Evolutionary conservation across 176 grass and related monocot genomes (phyloP).

Genomic region (Oryza coarctata): DNA sequence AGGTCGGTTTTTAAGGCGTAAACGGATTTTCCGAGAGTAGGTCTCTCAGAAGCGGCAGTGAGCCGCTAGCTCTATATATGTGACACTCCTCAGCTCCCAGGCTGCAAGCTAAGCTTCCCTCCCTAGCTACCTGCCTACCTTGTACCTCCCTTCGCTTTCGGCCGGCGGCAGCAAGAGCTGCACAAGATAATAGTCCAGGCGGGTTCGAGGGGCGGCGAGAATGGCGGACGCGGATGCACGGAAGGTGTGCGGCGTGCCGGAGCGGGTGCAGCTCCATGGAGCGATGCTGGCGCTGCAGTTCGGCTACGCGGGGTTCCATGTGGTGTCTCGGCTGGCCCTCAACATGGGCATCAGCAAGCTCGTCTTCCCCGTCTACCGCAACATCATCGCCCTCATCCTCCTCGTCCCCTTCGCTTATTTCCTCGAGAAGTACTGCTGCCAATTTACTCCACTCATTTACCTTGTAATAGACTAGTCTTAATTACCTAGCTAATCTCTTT

Average conservation of each 20-base stretch:
- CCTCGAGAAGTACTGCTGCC: slow-evolving; percentile 98
- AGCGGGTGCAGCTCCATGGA: slow-evolving; percentile 91
- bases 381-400: slow-evolving; percentile 92
- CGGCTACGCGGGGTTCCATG: slow-evolving; percentile 94
- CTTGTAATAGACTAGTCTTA: too few relatives aligned
- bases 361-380: slow-evolving; percentile 96
- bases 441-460: too few relatives aligned
- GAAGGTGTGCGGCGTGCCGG: slow-evolving; percentile 74
- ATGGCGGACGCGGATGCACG: slow-evolving; percentile 76
- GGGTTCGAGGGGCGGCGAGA: too few relatives aligned
- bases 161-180: too few relatives aligned
- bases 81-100: background rate
- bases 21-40: too few relatives aligned
- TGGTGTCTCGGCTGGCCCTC: slow-evolving; percentile 84
- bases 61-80: background rate
- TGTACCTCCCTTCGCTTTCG: too few relatives aligned
- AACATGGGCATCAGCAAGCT: slow-evolving; percentile 99
- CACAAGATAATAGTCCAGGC: too few relatives aligned
- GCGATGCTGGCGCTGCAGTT: slow-evolving; percentile 98
- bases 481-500: too few relatives aligned
- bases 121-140: too few relatives aligned
- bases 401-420: slow-evolving; percentile 95
- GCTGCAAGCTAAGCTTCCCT: too few relatives aligned
- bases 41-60: too few relatives aligned
- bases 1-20: too few relatives aligned